Evolutionary conservation across 371 early-diverging fungal species (phyloP).

Genomic region (Conidiobolus incongruus): DNA sequence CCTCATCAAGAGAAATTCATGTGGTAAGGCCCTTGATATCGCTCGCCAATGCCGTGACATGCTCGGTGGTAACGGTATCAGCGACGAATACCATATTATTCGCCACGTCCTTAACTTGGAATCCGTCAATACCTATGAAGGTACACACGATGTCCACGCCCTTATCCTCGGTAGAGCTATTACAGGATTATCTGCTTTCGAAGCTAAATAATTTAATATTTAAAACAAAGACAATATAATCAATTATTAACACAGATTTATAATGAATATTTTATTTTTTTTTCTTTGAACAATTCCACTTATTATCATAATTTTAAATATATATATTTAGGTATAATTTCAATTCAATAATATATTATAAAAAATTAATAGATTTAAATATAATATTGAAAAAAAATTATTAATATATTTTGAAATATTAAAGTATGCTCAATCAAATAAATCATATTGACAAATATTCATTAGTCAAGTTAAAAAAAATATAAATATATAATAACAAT

Average conservation of each 20-base stretch:
- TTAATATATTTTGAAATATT: too few species aligned
- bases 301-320: background rate
- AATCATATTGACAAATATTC: too few species aligned
- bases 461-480: too few species aligned
- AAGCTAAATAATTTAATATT: conserved; percentile 10
- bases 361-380: too few species aligned
- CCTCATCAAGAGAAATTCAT: conserved; percentile 90
- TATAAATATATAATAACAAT: too few species aligned
- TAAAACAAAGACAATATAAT: background rate
- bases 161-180: conserved; percentile 88
- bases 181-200: conserved; percentile 76
- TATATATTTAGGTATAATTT: too few species aligned
- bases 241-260: background rate
- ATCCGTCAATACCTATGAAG: conserved; percentile 94
- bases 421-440: too few species aligned
- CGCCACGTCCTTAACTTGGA: conserved; percentile 89
- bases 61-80: conserved; percentile 86
- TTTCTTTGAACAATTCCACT: too few species aligned
- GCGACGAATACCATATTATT: conserved; percentile 93
- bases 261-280: background rate
- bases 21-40: conserved; percentile 83
- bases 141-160: conserved; percentile 86
- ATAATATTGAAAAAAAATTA: too few species aligned
- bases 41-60: conserved; percentile 75
- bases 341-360: too few species aligned